Evolutionary conservation across 1,284 basidiomycete genomes (phyloP).

Genomic region (Rhizoctonia solani): DNA sequence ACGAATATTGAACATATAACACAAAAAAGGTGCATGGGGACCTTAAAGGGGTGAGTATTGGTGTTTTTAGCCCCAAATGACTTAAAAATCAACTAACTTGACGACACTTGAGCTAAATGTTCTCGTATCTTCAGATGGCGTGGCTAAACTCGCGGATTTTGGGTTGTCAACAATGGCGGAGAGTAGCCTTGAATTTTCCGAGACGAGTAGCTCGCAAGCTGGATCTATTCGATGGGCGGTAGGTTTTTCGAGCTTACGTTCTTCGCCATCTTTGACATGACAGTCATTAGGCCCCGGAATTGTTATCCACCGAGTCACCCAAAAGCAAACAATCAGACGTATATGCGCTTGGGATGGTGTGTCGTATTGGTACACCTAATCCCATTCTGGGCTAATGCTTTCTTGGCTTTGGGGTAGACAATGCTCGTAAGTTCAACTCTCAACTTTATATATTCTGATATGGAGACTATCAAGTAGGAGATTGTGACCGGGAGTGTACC

Average conservation of each 20-base stretch:
- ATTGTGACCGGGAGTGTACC: not conserved
- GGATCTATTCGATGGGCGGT: constrained; percentile 2
- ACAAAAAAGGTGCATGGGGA: not conserved
- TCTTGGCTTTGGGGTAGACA: not conserved
- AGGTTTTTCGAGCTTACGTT: not conserved
- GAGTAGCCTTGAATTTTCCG: not conserved
- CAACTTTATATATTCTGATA: not conserved
- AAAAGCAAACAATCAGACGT: not conserved
- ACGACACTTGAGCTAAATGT: not conserved
- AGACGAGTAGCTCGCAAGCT: not conserved
- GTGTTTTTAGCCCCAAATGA: not conserved
- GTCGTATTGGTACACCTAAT: not conserved
- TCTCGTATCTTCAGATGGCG: not conserved
- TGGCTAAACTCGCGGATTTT: not conserved
- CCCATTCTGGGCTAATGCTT: too few species aligned
- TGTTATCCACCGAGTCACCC: not conserved
- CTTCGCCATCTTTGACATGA: not conserved
- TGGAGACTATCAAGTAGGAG: not conserved
- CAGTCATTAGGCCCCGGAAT: not conserved
- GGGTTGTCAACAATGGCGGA: not conserved
- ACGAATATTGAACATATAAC: not conserved
- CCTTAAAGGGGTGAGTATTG: not conserved
- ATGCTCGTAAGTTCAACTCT: not conserved
- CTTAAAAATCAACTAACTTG: not conserved
- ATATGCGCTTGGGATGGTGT: constrained; percentile 3